Percentiles rank a stretch among this genome's conserved stretches.
Conservation (phyloP, 2,329 filamentous ascomycete species). For the Phaeoacremonium minimum region DNA sequence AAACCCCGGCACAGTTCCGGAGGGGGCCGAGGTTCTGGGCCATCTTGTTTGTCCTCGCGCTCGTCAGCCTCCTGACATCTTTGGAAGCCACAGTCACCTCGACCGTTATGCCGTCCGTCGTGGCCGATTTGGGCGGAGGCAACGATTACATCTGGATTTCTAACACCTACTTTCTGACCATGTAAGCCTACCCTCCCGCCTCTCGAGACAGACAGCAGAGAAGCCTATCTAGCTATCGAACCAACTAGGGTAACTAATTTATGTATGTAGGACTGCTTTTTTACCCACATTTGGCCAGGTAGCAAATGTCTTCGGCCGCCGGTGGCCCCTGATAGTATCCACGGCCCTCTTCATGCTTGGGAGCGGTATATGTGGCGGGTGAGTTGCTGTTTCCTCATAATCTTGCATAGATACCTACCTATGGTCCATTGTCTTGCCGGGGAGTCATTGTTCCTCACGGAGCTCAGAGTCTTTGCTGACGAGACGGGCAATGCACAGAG, state of each 20-base stretch:
- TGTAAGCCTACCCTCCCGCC: constrained; percentile 9
- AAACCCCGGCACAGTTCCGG: no score
- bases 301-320: constrained; percentile 18
- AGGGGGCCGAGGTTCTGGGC: no score
- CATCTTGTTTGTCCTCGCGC: no score
- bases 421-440: no score
- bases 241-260: background rate
- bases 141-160: constrained; percentile 18
- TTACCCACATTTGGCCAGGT: constrained; percentile 18
- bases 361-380: constrained; percentile 7
- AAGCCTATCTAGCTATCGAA: no score
- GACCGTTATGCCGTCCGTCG: constrained; percentile 21
- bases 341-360: constrained; percentile 6
- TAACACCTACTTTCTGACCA: constrained; percentile 17
- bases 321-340: constrained; percentile 11
- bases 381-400: constrained; percentile 2
- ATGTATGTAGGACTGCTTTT: constrained; percentile 12
- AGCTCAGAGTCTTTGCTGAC: no score
- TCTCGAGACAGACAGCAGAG: no score
- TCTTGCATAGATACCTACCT: no score
- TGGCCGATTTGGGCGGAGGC: constrained; percentile 13
- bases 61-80: constrained; percentile 17
- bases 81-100: constrained; percentile 21
- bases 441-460: no score
- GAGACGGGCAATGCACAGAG: no score